Conservation (phyloP, 805 yeast species). For the Kodamaea nitidulidarum region DNA sequence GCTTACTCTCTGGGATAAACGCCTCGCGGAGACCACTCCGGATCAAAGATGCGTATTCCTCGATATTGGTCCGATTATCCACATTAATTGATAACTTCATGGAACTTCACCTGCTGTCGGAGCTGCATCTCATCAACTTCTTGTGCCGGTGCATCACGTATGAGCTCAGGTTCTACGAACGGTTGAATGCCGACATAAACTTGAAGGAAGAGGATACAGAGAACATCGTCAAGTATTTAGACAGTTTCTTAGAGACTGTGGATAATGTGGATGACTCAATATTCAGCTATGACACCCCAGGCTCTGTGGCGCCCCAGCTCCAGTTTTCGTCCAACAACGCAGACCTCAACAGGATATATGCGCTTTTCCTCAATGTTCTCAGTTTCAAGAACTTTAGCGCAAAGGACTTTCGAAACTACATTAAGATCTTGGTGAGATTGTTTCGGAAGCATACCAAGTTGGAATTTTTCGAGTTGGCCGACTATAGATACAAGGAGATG, state of each 20-base stretch:
- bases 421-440: slow-evolving; percentile 19
- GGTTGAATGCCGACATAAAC: slow-evolving; percentile 13
- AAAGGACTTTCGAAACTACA: slow-evolving; percentile 16
- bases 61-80: slow-evolving; percentile 15
- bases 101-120: slow-evolving; percentile 16
- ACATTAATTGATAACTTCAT: slow-evolving; percentile 16
- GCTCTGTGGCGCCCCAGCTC: slow-evolving; percentile 10
- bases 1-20: slow-evolving; percentile 4
- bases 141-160: slow-evolving; percentile 18
- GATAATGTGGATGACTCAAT: slow-evolving; percentile 14
- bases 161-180: slow-evolving; percentile 15
- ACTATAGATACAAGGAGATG: slow-evolving; percentile 15
- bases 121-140: slow-evolving; percentile 14
- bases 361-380: slow-evolving; percentile 20
- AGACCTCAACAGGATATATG: slow-evolving; percentile 19
- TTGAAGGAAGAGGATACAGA: slow-evolving; percentile 19
- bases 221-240: slow-evolving; percentile 18
- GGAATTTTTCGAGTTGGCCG: slow-evolving; percentile 18
- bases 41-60: slow-evolving; percentile 16
- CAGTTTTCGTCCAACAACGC: slow-evolving; percentile 16
- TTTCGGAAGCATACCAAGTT: slow-evolving; percentile 18
- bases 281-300: slow-evolving; percentile 17
- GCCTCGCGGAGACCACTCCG: slow-evolving; percentile 13
- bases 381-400: slow-evolving; percentile 13
- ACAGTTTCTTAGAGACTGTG: slow-evolving; percentile 13